Conservation (phyloP, 441 rosid species). For the Hura crepitans region DNA sequence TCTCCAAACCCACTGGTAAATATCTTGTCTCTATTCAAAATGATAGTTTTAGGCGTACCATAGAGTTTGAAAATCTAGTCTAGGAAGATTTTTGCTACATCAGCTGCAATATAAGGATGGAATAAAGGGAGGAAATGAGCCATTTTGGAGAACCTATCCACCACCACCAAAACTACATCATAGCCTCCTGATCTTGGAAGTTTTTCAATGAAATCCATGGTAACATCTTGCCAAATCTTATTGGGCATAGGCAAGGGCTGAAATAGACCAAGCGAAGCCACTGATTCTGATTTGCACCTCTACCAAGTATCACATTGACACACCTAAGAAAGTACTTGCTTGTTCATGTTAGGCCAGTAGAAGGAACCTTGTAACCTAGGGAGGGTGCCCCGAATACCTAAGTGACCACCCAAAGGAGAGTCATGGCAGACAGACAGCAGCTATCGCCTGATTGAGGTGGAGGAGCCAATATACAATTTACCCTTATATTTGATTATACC, state of each 20-base stretch:
- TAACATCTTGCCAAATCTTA: background rate
- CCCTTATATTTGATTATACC: too few relatives aligned
- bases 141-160: background rate
- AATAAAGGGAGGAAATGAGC: background rate
- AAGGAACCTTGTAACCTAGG: background rate
- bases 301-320: background rate
- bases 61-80: too few relatives aligned
- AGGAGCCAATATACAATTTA: too few relatives aligned
- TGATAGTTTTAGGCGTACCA: too few relatives aligned
- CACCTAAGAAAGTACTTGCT: background rate
- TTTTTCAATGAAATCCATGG: constrained; percentile 1
- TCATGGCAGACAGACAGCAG: background rate
- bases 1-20: too few relatives aligned
- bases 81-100: too few relatives aligned
- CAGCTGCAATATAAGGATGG: too few relatives aligned
- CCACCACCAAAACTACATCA: background rate
- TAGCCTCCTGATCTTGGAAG: background rate
- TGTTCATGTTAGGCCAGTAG: background rate
- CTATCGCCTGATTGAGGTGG: too few relatives aligned
- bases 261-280: background rate
- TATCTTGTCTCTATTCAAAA: background rate
- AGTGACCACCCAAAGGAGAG: background rate
- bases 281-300: background rate
- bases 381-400: background rate
- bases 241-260: background rate